Evolutionary conservation across 495 filamentous ascomycete species (phyloP), one percentile per base, ranked within the genome.

Genomic region (Halenospora varia): DNA sequence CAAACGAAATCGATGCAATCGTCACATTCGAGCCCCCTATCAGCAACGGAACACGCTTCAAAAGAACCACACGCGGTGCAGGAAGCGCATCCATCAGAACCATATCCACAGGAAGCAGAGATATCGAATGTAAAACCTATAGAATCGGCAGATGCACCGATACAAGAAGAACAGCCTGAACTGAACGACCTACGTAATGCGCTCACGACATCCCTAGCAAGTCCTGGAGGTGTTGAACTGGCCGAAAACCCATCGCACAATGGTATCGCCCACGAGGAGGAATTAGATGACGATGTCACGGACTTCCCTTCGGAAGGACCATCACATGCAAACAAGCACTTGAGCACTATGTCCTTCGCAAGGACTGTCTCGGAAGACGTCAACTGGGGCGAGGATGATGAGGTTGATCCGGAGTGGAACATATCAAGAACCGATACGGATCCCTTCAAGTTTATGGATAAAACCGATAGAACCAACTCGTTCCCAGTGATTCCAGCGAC

Each of bases 391-490:
- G 64, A 63, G 51, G 64, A 66, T 25, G 60, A 66, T 54, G 80
- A 83, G 50, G 74, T 76, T 24, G 81, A 83, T 50, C 63, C 68
- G 25, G 79, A 82, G 60, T 81, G 79, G 70, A 76, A 70, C 56
- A 53, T 77, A 0, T 69, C 78, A 10, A 69, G 74, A 45, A 71
- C 72, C 20, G 74, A 75, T 40, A 74, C 77, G 3, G 76, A 84
- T 56, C 77, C 78, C 13, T 84, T 83, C 67, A 77, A 77, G 55
- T 75, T 77, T 45, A 77, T 85, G 71, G 68, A 75, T 10, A 67
- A 74, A 11, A 74, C 63, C 51, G 76, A 80, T 25, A 75, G 82
- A 49, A 79, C 83, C 44, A 85, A 87, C 64, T 86, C 84, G 0
- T 88, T 87, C 58, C 85, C 85, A 10, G 69, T 66, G 13, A 76